Percentiles rank a stretch among this genome's conserved stretches.
These are phyloP conservation scores for Saxophila tyrrhenica DNA, from an alignment of 495 filamentous ascomycete genomes.

Conservation along the genomic window DNA sequence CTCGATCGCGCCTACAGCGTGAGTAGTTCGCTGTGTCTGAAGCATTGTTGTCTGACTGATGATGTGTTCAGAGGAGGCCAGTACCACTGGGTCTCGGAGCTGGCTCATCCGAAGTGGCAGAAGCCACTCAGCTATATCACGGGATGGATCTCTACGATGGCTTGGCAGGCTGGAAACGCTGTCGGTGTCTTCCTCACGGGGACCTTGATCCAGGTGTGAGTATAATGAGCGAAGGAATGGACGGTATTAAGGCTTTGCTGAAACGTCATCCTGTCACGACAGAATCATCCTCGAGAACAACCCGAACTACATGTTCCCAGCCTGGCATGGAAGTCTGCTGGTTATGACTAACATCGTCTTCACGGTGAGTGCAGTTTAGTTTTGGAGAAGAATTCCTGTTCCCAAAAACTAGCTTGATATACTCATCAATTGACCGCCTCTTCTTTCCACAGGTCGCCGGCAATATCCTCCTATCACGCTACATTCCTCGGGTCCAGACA, in stretches of 20 bases:
- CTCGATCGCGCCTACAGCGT: slow-evolving; percentile 22
- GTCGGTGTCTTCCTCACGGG: neutral
- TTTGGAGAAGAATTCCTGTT: too few relatives aligned
- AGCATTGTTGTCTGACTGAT: too few relatives aligned
- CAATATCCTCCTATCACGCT: neutral
- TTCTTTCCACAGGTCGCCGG: neutral
- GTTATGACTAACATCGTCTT: slow-evolving; percentile 6
- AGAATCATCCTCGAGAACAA: slow-evolving; percentile 16
- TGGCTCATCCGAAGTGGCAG: neutral
- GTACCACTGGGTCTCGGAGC: neutral
- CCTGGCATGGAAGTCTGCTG: slow-evolving; percentile 20
- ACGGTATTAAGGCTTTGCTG: too few relatives aligned
- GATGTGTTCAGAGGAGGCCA: neutral
- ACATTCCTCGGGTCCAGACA: neutral
- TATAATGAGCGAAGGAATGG: too few relatives aligned
- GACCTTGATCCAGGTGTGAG: neutral
- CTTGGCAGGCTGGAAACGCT: slow-evolving; percentile 12
- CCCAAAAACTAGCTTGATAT: too few relatives aligned
- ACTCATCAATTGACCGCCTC: neutral
- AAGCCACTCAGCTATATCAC: slow-evolving; percentile 24
- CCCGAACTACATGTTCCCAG: slow-evolving; percentile 7
- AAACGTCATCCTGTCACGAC: too few relatives aligned
- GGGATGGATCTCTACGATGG: slow-evolving; percentile 13
- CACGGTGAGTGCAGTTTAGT: neutral
- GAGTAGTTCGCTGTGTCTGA: too few relatives aligned